Conservation (phyloP, 2,329 filamentous ascomycete species). For the Apiospora saccharicola region DNA sequence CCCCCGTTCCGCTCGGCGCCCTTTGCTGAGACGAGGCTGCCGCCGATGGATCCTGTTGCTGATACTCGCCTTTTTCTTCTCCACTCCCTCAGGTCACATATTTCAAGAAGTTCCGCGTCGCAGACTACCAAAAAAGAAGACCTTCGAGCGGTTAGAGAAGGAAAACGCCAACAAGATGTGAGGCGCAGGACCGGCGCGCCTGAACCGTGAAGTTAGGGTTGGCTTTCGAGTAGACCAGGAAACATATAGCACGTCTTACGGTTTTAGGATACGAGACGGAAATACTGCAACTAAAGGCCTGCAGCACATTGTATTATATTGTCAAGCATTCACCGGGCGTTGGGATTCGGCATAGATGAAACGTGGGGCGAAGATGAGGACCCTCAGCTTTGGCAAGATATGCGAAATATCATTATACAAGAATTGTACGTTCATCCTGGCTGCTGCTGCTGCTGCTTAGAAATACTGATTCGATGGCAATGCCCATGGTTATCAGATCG, state of each 20-base stretch:
- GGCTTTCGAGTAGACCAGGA: neutral
- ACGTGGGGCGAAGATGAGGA: neutral
- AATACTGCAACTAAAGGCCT: neutral
- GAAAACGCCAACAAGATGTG: conserved; percentile 74
- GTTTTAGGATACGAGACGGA: neutral
- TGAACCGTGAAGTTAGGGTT: neutral
- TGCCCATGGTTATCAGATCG: neutral
- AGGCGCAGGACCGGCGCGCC: neutral
- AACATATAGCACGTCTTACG: neutral
- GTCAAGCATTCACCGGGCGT: conserved; percentile 10
- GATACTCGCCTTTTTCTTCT: neutral
- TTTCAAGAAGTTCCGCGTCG: conserved; percentile 95
- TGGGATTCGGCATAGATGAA: conserved; percentile 2
- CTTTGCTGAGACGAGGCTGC: conserved; percentile 9
- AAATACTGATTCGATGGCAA: neutral
- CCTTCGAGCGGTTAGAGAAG: conserved; percentile 75
- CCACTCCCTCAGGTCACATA: conserved; percentile 76
- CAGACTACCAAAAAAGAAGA: conserved; percentile 87
- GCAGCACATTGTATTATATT: conserved; percentile 7
- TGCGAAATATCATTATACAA: neutral
- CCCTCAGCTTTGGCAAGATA: conserved; percentile 3
- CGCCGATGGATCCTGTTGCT: neutral
- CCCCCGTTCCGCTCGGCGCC: conserved; percentile 19
- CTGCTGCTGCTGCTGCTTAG: neutral
- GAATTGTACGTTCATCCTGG: neutral